These are phyloP conservation scores for Marasmius fiardii DNA, from an alignment of 1,284 basidiomycete genomes.

Conservation along the genomic window DNA sequence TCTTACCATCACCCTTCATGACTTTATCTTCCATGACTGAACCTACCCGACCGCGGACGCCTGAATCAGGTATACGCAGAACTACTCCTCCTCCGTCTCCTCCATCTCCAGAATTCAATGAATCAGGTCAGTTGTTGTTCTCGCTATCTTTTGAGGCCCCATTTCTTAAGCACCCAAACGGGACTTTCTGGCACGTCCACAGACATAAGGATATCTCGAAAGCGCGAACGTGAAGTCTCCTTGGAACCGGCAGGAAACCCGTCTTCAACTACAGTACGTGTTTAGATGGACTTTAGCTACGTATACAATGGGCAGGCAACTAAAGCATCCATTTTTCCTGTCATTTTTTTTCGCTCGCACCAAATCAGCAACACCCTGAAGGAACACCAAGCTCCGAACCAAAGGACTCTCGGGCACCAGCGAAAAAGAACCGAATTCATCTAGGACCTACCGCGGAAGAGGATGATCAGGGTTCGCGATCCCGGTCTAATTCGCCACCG, in stretches of 20 bases:
- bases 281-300: slow-evolving; percentile 3
- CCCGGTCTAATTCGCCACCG: slow-evolving; percentile 43
- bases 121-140: slow-evolving; percentile 9
- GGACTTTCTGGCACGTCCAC: slow-evolving; percentile 6
- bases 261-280: slow-evolving; percentile 35
- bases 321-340: too few relatives aligned
- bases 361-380: slow-evolving; percentile 31
- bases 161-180: background rate
- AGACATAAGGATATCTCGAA: slow-evolving; percentile 39
- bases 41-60: slow-evolving; percentile 2
- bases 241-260: slow-evolving; percentile 60
- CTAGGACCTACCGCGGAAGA: slow-evolving; percentile 61
- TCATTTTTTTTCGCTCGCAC: slow-evolving; percentile 16
- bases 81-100: slow-evolving; percentile 16
- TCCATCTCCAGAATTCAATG: slow-evolving; percentile 16
- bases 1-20: background rate
- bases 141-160: slow-evolving; percentile 2
- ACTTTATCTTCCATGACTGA: slow-evolving; percentile 3
- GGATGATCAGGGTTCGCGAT: slow-evolving; percentile 43
- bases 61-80: slow-evolving; percentile 4
- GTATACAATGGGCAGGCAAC: slow-evolving; percentile 12
- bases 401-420: slow-evolving; percentile 49
- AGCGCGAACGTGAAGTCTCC: slow-evolving; percentile 73
- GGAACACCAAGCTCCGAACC: slow-evolving; percentile 27
- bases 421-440: slow-evolving; percentile 69